Conservation (phyloP, 805 yeast genomes). For the Pichia exigua region DNA sequence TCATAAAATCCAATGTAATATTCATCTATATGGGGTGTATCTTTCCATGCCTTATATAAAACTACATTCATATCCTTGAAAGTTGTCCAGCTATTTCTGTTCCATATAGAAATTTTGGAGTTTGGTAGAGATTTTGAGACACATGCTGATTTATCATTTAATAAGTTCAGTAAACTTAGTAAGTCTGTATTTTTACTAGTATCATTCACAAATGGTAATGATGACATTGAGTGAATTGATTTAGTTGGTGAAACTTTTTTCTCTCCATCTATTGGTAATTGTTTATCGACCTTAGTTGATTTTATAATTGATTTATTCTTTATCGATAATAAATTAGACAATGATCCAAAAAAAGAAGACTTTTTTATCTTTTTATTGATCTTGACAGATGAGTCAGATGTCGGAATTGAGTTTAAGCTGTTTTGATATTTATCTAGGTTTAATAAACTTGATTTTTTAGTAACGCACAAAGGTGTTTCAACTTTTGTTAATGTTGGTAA, state of each 20-base stretch:
- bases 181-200: neutral
- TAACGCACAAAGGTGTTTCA: neutral
- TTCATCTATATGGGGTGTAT: neutral
- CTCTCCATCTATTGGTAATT: neutral
- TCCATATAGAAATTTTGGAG: slow-evolving; percentile 24
- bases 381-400: neutral
- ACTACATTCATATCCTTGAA: neutral
- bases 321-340: slow-evolving; percentile 3
- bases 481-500: neutral
- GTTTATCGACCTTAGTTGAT: neutral
- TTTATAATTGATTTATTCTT: neutral
- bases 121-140: slow-evolving; percentile 10
- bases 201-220: neutral
- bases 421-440: slow-evolving; percentile 7
- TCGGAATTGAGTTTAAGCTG: neutral
- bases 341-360: slow-evolving; percentile 21
- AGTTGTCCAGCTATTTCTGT: slow-evolving; percentile 21
- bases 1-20: slow-evolving; percentile 4
- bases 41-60: neutral
- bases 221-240: slow-evolving; percentile 2
- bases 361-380: slow-evolving; percentile 11
- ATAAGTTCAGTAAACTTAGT: neutral
- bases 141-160: neutral
- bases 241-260: slow-evolving; percentile 2
- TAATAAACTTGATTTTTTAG: neutral